phyloP scores from a whole-genome alignment of 371 early-diverging fungal species.

The Apophysomyces trapeziformis region DNA sequence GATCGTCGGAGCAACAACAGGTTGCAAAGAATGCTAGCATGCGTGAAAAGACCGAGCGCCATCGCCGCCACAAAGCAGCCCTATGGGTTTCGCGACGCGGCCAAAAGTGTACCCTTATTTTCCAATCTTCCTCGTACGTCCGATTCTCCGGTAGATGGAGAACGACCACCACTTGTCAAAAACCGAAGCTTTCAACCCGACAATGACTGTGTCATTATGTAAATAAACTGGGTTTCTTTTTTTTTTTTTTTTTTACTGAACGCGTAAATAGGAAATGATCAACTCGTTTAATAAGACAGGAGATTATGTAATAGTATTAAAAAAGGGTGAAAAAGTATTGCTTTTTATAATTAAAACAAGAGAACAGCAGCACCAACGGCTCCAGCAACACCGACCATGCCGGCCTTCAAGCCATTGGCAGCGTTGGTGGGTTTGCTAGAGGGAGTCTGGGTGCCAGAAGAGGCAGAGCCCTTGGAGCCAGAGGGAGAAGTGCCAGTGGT shows the following conservation, averaged over 20 bases:
- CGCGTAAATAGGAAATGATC: not conserved
- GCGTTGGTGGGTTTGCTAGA: not conserved
- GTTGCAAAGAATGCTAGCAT: slow-evolving; percentile 30
- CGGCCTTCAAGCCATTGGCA: slow-evolving; percentile 5
- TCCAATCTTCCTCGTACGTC: slow-evolving; percentile 1
- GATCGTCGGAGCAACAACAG: slow-evolving; percentile 17
- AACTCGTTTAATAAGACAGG: slow-evolving; percentile 3
- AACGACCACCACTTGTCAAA: slow-evolving; percentile 3
- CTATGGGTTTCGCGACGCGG: slow-evolving; percentile 5
- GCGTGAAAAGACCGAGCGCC: slow-evolving; percentile 9
- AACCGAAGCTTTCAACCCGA: slow-evolving; percentile 6
- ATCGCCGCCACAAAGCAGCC: slow-evolving; percentile 4
- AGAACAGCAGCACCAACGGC: slow-evolving; percentile 7
- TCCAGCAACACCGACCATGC: slow-evolving; percentile 6
- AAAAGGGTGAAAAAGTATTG: not conserved
- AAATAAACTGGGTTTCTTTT: not conserved
- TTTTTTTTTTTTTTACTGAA: not conserved
- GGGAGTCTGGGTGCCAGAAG: slow-evolving; percentile 2
- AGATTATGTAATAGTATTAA: slow-evolving; percentile 9
- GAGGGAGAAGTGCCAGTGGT: not conserved
- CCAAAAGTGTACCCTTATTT: slow-evolving; percentile 2
- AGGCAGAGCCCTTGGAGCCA: not conserved
- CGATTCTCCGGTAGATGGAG: not conserved
- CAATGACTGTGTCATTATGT: slow-evolving; percentile 9
- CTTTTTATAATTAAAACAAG: not conserved